phyloP scores from a whole-genome alignment of 2,329 filamentous ascomycete genomes.

The Xylariales sp. region DNA sequence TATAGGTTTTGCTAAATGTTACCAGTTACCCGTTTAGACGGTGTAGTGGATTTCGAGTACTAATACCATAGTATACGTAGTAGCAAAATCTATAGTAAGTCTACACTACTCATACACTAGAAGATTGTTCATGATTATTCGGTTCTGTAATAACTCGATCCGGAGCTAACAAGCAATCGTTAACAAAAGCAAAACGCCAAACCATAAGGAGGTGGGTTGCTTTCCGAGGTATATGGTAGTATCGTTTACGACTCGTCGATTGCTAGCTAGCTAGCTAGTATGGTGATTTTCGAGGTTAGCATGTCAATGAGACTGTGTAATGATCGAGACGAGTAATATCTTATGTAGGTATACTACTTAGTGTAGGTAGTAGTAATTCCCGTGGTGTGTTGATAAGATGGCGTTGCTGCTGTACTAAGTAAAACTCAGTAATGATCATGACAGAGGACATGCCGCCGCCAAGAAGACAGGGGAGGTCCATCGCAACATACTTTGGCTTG shows the following conservation, averaged over 20 bases:
- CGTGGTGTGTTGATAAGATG: neutral
- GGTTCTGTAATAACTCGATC: slow-evolving; percentile 33
- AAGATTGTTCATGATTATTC: slow-evolving; percentile 11
- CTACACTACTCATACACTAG: neutral
- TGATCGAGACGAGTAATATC: neutral
- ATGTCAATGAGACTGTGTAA: neutral
- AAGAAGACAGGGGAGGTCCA: slow-evolving; percentile 28
- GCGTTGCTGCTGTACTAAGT: neutral
- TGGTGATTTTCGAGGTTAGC: neutral
- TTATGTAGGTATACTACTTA: too few species aligned
- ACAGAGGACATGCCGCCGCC: slow-evolving; percentile 1
- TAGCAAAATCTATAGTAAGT: too few species aligned
- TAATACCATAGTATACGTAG: too few species aligned
- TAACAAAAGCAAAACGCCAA: slow-evolving; percentile 4
- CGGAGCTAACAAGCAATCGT: slow-evolving; percentile 17
- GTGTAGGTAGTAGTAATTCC: too few species aligned
- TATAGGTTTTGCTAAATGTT: neutral
- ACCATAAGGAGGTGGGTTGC: neutral
- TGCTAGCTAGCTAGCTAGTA: neutral
- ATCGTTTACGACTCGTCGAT: neutral
- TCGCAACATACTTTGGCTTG: slow-evolving; percentile 24
- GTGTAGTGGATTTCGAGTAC: too few species aligned
- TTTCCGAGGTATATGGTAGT: neutral
- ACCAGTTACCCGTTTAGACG: neutral
- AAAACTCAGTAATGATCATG: slow-evolving; percentile 3